Conservation (phyloP, 495 filamentous ascomycete genomes). For the Parathielavia hyrcaniae region DNA sequence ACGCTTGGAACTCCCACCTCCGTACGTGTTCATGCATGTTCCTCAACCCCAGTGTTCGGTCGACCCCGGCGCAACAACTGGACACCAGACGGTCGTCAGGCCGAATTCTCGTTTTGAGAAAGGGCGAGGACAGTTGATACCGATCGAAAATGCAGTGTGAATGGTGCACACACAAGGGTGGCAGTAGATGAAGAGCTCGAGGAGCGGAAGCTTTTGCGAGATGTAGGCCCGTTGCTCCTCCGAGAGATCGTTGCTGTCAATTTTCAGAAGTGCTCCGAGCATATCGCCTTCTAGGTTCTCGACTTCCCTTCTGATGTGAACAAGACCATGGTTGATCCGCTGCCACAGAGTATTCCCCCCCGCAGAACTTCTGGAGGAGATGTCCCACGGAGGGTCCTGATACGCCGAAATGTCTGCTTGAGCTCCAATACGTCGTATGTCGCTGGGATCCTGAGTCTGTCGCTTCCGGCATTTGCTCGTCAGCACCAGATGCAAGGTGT, state of each 20-base stretch:
- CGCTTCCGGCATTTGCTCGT: too few species aligned
- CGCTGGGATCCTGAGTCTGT: too few species aligned
- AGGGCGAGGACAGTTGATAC: neutral
- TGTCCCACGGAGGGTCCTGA: too few species aligned
- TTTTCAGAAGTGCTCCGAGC: neutral
- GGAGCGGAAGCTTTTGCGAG: neutral
- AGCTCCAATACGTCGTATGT: too few species aligned
- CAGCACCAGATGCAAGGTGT: too few species aligned
- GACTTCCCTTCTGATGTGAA: neutral
- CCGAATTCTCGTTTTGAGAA: neutral
- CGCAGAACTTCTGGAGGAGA: too few species aligned
- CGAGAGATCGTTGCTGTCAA: neutral
- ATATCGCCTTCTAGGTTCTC: neutral
- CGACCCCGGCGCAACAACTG: neutral
- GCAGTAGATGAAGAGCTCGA: neutral
- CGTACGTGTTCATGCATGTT: neutral
- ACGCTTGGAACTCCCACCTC: neutral
- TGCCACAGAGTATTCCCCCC: too few species aligned
- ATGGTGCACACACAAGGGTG: neutral
- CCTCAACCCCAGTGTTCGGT: neutral
- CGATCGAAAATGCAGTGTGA: neutral
- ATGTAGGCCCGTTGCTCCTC: neutral
- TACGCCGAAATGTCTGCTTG: too few species aligned
- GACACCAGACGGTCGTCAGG: neutral
- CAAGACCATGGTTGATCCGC: neutral